Evolutionary conservation across 768 basidiomycete species (phyloP), one percentile per base, ranked within the genome.

Genomic region (Coprinopsis sp.): DNA sequence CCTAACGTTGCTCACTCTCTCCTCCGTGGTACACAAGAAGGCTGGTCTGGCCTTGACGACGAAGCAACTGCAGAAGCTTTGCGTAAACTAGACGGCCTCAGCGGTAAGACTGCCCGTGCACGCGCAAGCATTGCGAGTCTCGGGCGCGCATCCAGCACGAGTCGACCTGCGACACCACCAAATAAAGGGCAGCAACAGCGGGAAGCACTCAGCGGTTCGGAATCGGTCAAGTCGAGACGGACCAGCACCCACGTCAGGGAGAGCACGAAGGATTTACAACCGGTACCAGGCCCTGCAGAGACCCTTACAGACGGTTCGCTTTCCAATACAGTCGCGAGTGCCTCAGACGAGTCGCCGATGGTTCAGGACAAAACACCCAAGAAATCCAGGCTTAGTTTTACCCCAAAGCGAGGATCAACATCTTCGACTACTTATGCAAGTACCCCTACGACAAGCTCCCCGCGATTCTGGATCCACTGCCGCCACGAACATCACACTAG

Each of bases 61-160:
- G 84, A 89, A 56, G 84, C 85, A 13, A 93, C 95, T 6, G 88
- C 81, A 6, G 93, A 95, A 57, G 91, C 91, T 7, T 72, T 99
- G 28, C 80, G 93, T 45, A 96, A 95, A 66, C 67, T 99, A 21
- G 95, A 99, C 57, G 95, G 95, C 0, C 62, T 96, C 10, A 78
- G 79, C 10, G 84, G 84, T 1, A 88, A 86, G 60, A 82, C 76
- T 29, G 79, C 85, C 8, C 79, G 87, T 38, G 79, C 87, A 10
- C 79, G 90, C 21, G 84, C 87, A 3, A 91, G 90, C 55, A 70
- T 90, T 47, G 76, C 76, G 39, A 90, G 83, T 61, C 73, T 86
- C 39, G 81, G 83, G 51, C 80, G 83, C 16, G 74, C 81, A 33
- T 73, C 77, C 6, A 77, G 74, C 56, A 68, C 74, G 41, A 87